Evolutionary conservation across 441 rosid species (phyloP).

Genomic region (Omphalea diandra): DNA sequence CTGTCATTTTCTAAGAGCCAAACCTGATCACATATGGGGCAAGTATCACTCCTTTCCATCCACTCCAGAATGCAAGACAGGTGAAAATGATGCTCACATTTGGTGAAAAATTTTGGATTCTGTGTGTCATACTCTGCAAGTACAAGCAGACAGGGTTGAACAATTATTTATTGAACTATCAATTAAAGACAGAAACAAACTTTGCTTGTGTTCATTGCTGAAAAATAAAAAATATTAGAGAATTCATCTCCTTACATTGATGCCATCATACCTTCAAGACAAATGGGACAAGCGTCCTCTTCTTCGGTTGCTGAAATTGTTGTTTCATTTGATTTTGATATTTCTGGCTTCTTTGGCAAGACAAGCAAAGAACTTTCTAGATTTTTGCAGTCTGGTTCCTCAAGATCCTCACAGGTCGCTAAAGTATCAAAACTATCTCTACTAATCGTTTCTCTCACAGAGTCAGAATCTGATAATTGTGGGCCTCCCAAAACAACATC

Average conservation of each 20-base stretch:
- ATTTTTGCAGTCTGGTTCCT: slow-evolving; percentile 47
- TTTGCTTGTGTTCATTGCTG: too few species aligned
- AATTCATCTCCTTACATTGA: slow-evolving; percentile 2
- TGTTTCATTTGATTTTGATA: slow-evolving; percentile 46
- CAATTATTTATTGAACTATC: slow-evolving; percentile 19
- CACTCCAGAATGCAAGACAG: slow-evolving; percentile 96
- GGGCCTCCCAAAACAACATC: slow-evolving; percentile 51
- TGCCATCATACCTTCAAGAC: slow-evolving; percentile 73
- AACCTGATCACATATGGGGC: slow-evolving; percentile 92
- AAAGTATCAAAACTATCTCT: slow-evolving; percentile 45
- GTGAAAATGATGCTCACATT: slow-evolving; percentile 95
- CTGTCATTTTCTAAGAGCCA: slow-evolving; percentile 22
- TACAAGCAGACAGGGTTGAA: slow-evolving; percentile 17
- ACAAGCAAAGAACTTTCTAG: slow-evolving; percentile 40
- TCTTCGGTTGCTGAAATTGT: slow-evolving; percentile 45
- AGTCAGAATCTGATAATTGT: slow-evolving; percentile 42
- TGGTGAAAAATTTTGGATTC: slow-evolving; percentile 74
- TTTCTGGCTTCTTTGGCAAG: slow-evolving; percentile 38
- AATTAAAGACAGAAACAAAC: slow-evolving; percentile 1
- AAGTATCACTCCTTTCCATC: slow-evolving; percentile 96
- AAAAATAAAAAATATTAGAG: neutral
- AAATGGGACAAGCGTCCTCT: slow-evolving; percentile 87
- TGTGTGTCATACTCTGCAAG: slow-evolving; percentile 73
- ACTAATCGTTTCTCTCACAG: slow-evolving; percentile 41
- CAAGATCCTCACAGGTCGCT: slow-evolving; percentile 44